A percentile compares a stretch with the other conserved stretches of the same genome.
Conservation (phyloP, 192 early-diverging fungal genomes). For the Dispira simplex region DNA sequence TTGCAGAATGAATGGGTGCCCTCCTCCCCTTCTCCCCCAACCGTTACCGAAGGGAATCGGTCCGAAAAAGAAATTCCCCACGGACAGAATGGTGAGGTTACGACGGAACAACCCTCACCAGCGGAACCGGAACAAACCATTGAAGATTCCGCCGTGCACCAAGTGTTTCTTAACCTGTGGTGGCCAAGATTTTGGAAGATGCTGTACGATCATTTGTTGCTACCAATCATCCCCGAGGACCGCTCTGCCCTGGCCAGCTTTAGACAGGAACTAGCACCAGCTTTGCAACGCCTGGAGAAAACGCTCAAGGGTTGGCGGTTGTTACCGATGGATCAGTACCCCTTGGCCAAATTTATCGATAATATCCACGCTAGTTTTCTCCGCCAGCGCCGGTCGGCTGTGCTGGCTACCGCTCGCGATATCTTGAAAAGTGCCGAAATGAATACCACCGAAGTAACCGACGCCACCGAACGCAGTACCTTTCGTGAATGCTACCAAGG, state of each 20-base stretch:
- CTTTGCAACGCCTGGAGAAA: background rate
- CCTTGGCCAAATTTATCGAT: background rate
- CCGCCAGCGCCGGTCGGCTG: background rate
- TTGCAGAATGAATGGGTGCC: no score
- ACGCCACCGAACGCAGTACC: constrained; percentile 3
- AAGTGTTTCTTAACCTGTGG: no score
- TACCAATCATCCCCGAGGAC: background rate
- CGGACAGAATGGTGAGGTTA: no score
- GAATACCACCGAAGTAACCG: constrained; percentile 2
- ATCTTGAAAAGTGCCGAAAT: background rate
- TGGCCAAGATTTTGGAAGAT: background rate
- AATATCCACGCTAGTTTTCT: background rate
- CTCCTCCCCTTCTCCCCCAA: no score
- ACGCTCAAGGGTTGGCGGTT: background rate
- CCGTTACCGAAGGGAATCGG: no score
- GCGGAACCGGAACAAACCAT: no score
- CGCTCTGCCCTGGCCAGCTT: background rate
- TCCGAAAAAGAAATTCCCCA: no score
- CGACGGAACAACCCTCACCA: no score
- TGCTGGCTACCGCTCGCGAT: background rate
- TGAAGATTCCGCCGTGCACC: no score
- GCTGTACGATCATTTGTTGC: background rate
- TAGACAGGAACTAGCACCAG: background rate
- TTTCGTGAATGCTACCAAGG: background rate
- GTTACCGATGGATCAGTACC: background rate